Conservation (phyloP, 192 early-diverging fungal genomes). For the Spinellus fusiger region DNA sequence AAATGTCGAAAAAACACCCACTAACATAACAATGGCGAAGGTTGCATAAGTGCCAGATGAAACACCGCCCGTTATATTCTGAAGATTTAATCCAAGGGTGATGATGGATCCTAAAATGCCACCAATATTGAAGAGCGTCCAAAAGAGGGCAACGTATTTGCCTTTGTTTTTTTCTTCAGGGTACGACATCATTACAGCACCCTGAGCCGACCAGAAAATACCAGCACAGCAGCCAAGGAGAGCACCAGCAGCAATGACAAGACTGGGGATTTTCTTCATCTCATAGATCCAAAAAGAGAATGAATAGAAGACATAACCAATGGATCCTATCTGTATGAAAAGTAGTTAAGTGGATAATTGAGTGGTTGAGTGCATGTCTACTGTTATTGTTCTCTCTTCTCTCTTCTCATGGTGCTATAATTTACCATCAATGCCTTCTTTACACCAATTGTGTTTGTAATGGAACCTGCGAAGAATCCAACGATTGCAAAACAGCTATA, state of each 20-base stretch:
- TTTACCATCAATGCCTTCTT: constrained; percentile 15
- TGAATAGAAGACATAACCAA: constrained; percentile 66
- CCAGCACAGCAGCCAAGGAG: constrained; percentile 77
- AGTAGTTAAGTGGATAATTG: not conserved
- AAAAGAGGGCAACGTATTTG: constrained; percentile 77
- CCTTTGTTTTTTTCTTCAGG: constrained; percentile 77
- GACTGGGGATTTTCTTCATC: constrained; percentile 44
- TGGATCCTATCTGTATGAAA: constrained; percentile 41
- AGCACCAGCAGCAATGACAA: constrained; percentile 71
- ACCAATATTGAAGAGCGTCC: constrained; percentile 82
- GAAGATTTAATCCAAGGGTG: constrained; percentile 19
- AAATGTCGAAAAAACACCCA: constrained; percentile 14
- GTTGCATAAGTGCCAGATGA: constrained; percentile 27
- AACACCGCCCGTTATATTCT: constrained; percentile 27
- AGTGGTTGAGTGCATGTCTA: not conserved
- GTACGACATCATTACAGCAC: constrained; percentile 82
- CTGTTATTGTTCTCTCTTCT: not conserved
- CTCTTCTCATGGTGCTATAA: not conserved
- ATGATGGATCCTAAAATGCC: constrained; percentile 77
- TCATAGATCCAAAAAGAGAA: constrained; percentile 53
- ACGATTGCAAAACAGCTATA: constrained; percentile 29
- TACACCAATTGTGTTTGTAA: constrained; percentile 25
- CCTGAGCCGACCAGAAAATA: constrained; percentile 68
- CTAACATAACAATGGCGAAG: constrained; percentile 26
- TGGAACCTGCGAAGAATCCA: constrained; percentile 31